Percentiles rank a stretch among this genome's conserved stretches.
phyloP scores from a whole-genome alignment of 2,329 filamentous ascomycete species.

The Pseudocercospora musae region DNA sequence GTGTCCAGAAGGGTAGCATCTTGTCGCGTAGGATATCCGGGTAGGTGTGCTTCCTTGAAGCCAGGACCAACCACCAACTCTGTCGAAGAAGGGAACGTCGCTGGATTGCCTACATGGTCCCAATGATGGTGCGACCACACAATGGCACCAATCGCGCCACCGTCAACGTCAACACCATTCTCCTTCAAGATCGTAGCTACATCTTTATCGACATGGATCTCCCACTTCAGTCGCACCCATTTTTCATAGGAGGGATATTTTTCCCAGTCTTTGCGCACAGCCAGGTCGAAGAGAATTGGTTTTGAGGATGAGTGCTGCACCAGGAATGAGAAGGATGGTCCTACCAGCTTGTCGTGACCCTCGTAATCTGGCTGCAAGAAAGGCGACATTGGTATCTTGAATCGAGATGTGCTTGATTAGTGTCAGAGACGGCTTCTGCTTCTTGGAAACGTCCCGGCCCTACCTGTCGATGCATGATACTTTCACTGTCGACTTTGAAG shows the following conservation, averaged over 20 bases:
- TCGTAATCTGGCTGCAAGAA: slow-evolving; percentile 42
- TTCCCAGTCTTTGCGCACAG: slow-evolving; percentile 46
- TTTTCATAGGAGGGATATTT: slow-evolving; percentile 39
- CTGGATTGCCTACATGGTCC: slow-evolving; percentile 41
- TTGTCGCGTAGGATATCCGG: slow-evolving; percentile 45
- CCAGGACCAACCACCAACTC: slow-evolving; percentile 49
- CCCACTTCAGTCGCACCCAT: slow-evolving; percentile 31
- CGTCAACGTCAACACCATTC: slow-evolving; percentile 39
- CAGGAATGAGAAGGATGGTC: slow-evolving; percentile 48
- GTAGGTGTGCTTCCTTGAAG: slow-evolving; percentile 42
- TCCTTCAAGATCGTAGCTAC: slow-evolving; percentile 43
- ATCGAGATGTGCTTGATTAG: slow-evolving; percentile 31
- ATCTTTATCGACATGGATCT: slow-evolving; percentile 43
- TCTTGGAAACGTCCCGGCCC: background rate
- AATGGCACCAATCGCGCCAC: slow-evolving; percentile 34
- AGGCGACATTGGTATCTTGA: slow-evolving; percentile 30
- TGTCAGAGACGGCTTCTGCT: background rate
- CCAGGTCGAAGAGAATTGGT: slow-evolving; percentile 48
- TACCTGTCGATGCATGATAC: slow-evolving; percentile 39
- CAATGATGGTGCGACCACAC: slow-evolving; percentile 38
- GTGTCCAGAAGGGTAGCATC: slow-evolving; percentile 41
- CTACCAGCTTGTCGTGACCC: slow-evolving; percentile 37
- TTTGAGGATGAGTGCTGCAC: slow-evolving; percentile 46
- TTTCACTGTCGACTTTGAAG: slow-evolving; percentile 32
- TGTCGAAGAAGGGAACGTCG: slow-evolving; percentile 43